Percentiles rank a stretch among this genome's conserved stretches.
These are phyloP conservation scores for Fusarium caatingaense DNA, from an alignment of 2,329 filamentous ascomycete species.

Conservation along the genomic window DNA sequence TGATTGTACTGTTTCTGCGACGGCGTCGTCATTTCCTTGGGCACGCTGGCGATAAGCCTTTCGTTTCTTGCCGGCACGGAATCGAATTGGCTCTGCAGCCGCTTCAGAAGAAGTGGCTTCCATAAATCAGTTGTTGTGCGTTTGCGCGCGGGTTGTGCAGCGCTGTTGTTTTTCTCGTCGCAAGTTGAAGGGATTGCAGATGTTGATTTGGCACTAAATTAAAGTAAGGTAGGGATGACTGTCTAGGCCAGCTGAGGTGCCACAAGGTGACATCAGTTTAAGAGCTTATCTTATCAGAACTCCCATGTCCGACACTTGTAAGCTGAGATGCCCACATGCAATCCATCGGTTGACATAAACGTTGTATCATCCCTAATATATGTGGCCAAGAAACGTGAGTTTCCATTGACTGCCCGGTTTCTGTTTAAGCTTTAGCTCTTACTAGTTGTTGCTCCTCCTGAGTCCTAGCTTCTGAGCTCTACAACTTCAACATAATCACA, in stretches of 20 bases:
- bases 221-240: background rate
- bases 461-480: background rate
- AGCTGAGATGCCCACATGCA: background rate
- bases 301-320: slow-evolving; percentile 8
- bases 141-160: background rate
- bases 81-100: slow-evolving; percentile 56
- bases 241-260: background rate
- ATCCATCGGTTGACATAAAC: slow-evolving; percentile 15
- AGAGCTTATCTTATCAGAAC: slow-evolving; percentile 35
- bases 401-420: background rate
- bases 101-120: slow-evolving; percentile 33
- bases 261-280: slow-evolving; percentile 32
- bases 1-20: slow-evolving; percentile 8
- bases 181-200: slow-evolving; percentile 9
- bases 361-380: background rate
- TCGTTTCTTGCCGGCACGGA: slow-evolving; percentile 69
- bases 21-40: slow-evolving; percentile 46
- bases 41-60: slow-evolving; percentile 68
- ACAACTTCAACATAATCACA: background rate
- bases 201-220: background rate
- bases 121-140: background rate
- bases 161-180: background rate
- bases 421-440: background rate
- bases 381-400: background rate
- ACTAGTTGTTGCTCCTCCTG: background rate